Conservation (phyloP, 2,329 filamentous ascomycete genomes). For the Alternaria sp. region DNA sequence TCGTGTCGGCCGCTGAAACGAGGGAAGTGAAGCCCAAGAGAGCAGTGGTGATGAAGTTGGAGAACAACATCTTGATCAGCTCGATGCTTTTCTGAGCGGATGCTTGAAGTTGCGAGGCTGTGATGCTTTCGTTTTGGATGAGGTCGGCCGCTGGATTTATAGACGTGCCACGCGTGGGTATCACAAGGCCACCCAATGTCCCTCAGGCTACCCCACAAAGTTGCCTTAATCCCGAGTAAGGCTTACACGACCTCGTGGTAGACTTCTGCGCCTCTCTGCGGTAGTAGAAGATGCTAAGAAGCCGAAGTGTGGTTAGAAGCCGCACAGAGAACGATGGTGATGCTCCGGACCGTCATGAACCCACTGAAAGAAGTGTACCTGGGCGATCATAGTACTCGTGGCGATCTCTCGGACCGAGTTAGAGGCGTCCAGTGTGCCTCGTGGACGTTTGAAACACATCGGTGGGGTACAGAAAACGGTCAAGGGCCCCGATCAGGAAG, state of each 20-base stretch:
- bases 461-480: conserved; percentile 9
- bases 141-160: conserved; percentile 10
- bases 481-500: conserved; percentile 13
- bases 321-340: not conserved
- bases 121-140: not conserved
- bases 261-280: not conserved
- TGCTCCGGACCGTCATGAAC: conserved; percentile 11
- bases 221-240: not conserved
- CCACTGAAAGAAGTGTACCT: conserved; percentile 7
- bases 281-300: conserved; percentile 2
- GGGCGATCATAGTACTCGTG: conserved; percentile 1
- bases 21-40: conserved; percentile 25
- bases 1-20: conserved; percentile 37
- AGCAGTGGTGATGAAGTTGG: conserved; percentile 10
- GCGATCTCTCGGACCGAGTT: conserved; percentile 15
- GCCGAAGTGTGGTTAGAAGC: not conserved
- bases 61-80: conserved; percentile 24
- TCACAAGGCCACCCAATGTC: not conserved
- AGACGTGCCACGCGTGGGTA: conserved; percentile 3
- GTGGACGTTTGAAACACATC: conserved; percentile 12
- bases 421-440: conserved; percentile 7
- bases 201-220: not conserved
- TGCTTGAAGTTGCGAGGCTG: conserved; percentile 3
- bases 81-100: not conserved
- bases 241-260: not conserved